These are phyloP conservation scores for Penicillium canescens DNA, from an alignment of 495 filamentous ascomycete species.

Conservation along the genomic window DNA sequence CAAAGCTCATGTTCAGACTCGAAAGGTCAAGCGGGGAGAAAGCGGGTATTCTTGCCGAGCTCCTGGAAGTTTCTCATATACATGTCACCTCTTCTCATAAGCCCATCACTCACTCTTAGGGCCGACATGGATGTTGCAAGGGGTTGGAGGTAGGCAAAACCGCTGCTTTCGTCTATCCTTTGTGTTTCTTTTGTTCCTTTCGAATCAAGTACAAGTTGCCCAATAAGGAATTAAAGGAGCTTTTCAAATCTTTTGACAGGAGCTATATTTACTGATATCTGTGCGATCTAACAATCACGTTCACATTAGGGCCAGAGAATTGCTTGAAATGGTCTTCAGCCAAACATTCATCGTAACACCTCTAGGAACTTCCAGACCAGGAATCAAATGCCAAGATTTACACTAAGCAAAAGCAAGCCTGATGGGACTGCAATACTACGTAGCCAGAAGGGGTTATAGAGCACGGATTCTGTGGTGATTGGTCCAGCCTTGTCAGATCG, in stretches of 20 bases:
- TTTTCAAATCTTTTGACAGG: not conserved
- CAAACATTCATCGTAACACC: not conserved
- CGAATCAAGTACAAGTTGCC: not conserved
- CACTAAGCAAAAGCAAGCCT: not conserved
- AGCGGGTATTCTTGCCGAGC: not conserved
- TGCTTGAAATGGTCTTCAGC: not conserved
- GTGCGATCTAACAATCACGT: not conserved
- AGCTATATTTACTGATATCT: not conserved
- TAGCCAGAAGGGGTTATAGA: not conserved
- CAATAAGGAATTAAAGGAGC: not conserved
- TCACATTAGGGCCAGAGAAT: not conserved
- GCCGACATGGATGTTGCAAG: not conserved
- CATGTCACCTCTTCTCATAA: conserved; percentile 3
- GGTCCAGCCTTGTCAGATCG: not conserved
- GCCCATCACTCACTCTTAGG: conserved; percentile 1
- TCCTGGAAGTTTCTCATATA: not conserved
- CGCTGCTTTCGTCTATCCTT: not conserved
- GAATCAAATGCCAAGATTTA: not conserved
- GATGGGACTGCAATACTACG: not conserved
- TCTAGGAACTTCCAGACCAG: not conserved
- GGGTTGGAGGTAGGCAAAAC: not conserved
- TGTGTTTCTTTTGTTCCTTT: not conserved
- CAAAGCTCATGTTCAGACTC: not conserved
- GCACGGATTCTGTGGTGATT: not conserved
- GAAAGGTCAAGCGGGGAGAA: not conserved